A percentile compares a stretch with the other conserved stretches of the same genome.
Conservation (phyloP, 495 filamentous ascomycete genomes). For the Neurospora hispaniola region DNA sequence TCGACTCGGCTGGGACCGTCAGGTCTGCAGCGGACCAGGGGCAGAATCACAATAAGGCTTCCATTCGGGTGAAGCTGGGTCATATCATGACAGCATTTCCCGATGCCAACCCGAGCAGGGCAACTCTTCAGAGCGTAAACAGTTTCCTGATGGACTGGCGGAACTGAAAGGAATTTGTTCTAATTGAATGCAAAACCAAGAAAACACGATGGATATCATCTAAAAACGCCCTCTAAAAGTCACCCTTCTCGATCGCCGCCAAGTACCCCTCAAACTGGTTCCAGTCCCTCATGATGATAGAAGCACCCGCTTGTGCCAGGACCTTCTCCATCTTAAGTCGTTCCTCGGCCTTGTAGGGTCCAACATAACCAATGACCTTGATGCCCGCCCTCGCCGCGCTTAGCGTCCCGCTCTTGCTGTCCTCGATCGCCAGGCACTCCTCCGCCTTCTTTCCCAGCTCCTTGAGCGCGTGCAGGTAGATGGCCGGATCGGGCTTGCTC, state of each 20-base stretch:
- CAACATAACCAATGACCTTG: slow-evolving; percentile 77
- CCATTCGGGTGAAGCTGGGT: slow-evolving; percentile 63
- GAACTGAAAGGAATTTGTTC: slow-evolving; percentile 8
- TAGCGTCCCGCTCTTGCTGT: slow-evolving; percentile 77
- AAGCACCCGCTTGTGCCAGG: slow-evolving; percentile 58
- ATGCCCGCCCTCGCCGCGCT: slow-evolving; percentile 76
- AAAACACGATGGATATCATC: slow-evolving; percentile 3
- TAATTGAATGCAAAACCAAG: not conserved
- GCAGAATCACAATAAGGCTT: slow-evolving; percentile 53
- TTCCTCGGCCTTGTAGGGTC: slow-evolving; percentile 64
- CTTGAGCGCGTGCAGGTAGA: slow-evolving; percentile 77
- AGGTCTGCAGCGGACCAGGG: slow-evolving; percentile 7
- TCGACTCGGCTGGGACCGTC: slow-evolving; percentile 21
- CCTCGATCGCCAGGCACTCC: slow-evolving; percentile 79
- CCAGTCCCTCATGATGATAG: slow-evolving; percentile 80
- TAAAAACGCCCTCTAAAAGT: slow-evolving; percentile 7
- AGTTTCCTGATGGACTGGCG: slow-evolving; percentile 64
- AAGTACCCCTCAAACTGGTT: slow-evolving; percentile 63
- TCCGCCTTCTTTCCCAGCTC: slow-evolving; percentile 59
- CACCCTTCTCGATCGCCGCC: slow-evolving; percentile 48
- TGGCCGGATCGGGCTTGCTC: slow-evolving; percentile 86
- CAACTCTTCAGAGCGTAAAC: slow-evolving; percentile 79
- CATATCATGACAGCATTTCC: slow-evolving; percentile 66
- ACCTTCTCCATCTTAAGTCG: slow-evolving; percentile 60
- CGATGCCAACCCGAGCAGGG: slow-evolving; percentile 66